Evolutionary conservation across 2,329 filamentous ascomycete species (phyloP).

Genomic region (Cordyceps militaris): DNA sequence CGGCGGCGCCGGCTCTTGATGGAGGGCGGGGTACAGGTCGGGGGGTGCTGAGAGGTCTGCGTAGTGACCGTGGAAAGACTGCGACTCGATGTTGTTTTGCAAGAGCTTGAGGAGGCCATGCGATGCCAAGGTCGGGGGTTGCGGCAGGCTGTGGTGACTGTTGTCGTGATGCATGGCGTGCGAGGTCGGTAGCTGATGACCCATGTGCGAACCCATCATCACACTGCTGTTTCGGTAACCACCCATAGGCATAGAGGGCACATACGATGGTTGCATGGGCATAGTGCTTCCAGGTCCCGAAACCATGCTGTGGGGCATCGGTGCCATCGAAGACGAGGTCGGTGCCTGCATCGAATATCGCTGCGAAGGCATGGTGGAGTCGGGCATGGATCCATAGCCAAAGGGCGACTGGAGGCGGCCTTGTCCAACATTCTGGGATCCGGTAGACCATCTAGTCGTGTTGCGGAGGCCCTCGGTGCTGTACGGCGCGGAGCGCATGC

Average conservation of each 20-base stretch:
- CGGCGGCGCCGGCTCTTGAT: constrained; percentile 66
- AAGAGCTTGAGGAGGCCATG: constrained; percentile 68
- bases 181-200: constrained; percentile 43
- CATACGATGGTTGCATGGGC: constrained; percentile 34
- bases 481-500: constrained; percentile 63
- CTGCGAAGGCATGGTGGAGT: constrained; percentile 50
- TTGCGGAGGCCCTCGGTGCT: constrained; percentile 57
- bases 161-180: constrained; percentile 27
- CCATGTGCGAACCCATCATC: constrained; percentile 42
- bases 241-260: constrained; percentile 25
- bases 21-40: constrained; percentile 67
- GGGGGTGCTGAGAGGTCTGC: constrained; percentile 68
- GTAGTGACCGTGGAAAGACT: constrained; percentile 61
- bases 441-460: constrained; percentile 72
- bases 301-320: constrained; percentile 3
- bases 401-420: constrained; percentile 53
- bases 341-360: constrained; percentile 46
- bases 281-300: constrained; percentile 40
- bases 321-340: constrained; percentile 16
- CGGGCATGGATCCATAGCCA: constrained; percentile 54
- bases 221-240: constrained; percentile 44
- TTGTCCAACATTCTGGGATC: constrained; percentile 56
- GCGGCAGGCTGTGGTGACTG: constrained; percentile 42
- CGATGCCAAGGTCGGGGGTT: constrained; percentile 56
- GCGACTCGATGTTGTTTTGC: constrained; percentile 66